phyloP scores from a whole-genome alignment of 2,329 filamentous ascomycete genomes.

The Fusarium pseudograminearum region DNA sequence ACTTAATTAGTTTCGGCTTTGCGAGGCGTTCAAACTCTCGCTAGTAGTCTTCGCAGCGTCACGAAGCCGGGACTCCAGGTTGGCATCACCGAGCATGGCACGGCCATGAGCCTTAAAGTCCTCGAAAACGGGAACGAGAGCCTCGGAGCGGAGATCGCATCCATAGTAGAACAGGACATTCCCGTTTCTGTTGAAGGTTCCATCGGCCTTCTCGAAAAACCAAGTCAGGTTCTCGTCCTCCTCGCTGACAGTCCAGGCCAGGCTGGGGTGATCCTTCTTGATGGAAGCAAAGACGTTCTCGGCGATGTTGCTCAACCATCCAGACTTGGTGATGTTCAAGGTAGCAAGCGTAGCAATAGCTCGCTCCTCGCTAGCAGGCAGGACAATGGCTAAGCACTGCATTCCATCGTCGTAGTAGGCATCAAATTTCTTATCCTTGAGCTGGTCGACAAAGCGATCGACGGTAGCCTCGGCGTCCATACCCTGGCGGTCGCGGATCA shows the following conservation, averaged over 20 bases:
- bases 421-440: slow-evolving; percentile 84
- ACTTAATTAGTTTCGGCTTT: slow-evolving; percentile 41
- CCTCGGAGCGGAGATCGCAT: slow-evolving; percentile 80
- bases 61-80: slow-evolving; percentile 86
- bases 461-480: slow-evolving; percentile 86
- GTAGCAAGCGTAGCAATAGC: slow-evolving; percentile 86
- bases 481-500: slow-evolving; percentile 84
- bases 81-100: slow-evolving; percentile 89
- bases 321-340: slow-evolving; percentile 91
- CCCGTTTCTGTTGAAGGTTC: slow-evolving; percentile 85
- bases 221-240: slow-evolving; percentile 97
- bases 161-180: slow-evolving; percentile 98
- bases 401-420: slow-evolving; percentile 95
- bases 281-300: slow-evolving; percentile 95
- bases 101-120: slow-evolving; percentile 81
- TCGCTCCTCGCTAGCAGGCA: slow-evolving; percentile 75
- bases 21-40: slow-evolving; percentile 56
- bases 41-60: slow-evolving; percentile 79
- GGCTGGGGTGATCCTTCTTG: slow-evolving; percentile 90
- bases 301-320: slow-evolving; percentile 93
- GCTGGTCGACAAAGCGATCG: slow-evolving; percentile 84
- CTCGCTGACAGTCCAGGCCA: slow-evolving; percentile 96
- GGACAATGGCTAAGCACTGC: slow-evolving; percentile 90
- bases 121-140: slow-evolving; percentile 75
- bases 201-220: slow-evolving; percentile 98